Base-by-base conservation (phyloP, 164 flowering plant species). In the Stephania yunnanensis region DNA sequence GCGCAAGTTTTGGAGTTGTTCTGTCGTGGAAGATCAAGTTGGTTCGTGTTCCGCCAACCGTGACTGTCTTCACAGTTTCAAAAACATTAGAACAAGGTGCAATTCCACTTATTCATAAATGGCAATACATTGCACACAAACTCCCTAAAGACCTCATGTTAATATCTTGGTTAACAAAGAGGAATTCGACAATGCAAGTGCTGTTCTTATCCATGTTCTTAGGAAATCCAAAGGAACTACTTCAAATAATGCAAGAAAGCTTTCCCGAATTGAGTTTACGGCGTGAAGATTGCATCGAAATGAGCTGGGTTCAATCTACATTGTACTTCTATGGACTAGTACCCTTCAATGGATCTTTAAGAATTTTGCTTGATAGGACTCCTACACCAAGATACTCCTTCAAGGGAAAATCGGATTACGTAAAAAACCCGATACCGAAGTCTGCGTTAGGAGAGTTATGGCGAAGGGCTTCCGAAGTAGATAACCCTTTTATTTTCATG, bases 21-120 rank as follows among this genome's bases (percentile, higher is more conserved):
- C 50, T 71, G 15, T 46, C 73, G 7, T 71, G 58, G 58, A 71
- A 71, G 13, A 48, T 71, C 15, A 48, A 71, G 73, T 25, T 71
- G 36, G 61, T 71, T 71, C 58, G 10, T 8, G 75, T 73, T 45
- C 42, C 75, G 65, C n/a, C 75, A 7, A 64, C 7, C 10, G 69
- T 73, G 15, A 73, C 75, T 20, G 69, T 64, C 46, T 65, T 65
- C 17, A 44, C 20, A 9, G 75, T 73, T 0, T 7, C 6, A 5
- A 73, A 17, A 64, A 73, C 69, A 8, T 13, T 73, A 11, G 75
- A 61, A 73, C 69, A 63, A 64, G 69, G 69, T n/a, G 75, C 75
- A 45, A 73, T 55, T 13, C 5, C 25, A 15, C 42, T 64, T 6
- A n/a, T 73, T 22, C 42, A 64, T 36, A 64, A 63, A 20, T 73